phyloP scores from a whole-genome alignment of 1,139 yeast species.

The Blastobotrys malaysiensis region DNA sequence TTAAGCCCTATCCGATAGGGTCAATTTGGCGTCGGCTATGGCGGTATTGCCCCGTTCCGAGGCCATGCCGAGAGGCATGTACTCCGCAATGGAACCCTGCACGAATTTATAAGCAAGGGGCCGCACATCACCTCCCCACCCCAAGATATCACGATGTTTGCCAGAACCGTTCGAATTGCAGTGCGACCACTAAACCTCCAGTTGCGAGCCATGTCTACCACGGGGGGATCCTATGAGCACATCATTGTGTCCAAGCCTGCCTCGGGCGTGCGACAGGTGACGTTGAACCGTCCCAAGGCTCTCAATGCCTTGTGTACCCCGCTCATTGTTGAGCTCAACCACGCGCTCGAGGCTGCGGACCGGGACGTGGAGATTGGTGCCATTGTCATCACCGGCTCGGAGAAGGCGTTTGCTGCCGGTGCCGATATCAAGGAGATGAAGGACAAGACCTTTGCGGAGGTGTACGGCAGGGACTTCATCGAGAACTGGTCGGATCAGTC shows the following conservation, averaged over 20 bases:
- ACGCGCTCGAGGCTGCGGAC: slow-evolving; percentile 39
- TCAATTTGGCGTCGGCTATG: no score
- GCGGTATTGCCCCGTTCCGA: neutral
- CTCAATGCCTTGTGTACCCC: slow-evolving; percentile 59
- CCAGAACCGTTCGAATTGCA: neutral
- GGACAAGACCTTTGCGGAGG: slow-evolving; percentile 36
- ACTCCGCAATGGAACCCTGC: neutral
- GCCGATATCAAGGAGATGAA: slow-evolving; percentile 51
- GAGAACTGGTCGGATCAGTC: slow-evolving; percentile 37
- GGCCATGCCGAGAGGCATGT: neutral
- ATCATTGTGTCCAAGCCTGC: slow-evolving; percentile 39
- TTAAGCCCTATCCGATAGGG: no score
- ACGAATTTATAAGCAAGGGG: neutral
- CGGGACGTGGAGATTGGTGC: slow-evolving; percentile 40
- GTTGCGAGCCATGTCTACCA: slow-evolving; percentile 18
- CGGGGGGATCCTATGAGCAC: slow-evolving; percentile 35
- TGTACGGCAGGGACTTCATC: slow-evolving; percentile 35
- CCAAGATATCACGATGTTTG: slow-evolving; percentile 5
- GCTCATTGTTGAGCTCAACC: slow-evolving; percentile 40
- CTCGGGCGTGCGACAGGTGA: slow-evolving; percentile 43
- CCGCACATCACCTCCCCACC: slow-evolving; percentile 1
- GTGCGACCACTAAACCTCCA: neutral
- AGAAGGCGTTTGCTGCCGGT: slow-evolving; percentile 49
- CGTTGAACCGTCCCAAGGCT: slow-evolving; percentile 59
- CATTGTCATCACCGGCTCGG: slow-evolving; percentile 43